A percentile compares a stretch with the other conserved stretches of the same genome.
These are phyloP conservation scores for Gynandropsis gynandra DNA, from an alignment of 345 rosid genomes.

Conservation along the genomic window DNA sequence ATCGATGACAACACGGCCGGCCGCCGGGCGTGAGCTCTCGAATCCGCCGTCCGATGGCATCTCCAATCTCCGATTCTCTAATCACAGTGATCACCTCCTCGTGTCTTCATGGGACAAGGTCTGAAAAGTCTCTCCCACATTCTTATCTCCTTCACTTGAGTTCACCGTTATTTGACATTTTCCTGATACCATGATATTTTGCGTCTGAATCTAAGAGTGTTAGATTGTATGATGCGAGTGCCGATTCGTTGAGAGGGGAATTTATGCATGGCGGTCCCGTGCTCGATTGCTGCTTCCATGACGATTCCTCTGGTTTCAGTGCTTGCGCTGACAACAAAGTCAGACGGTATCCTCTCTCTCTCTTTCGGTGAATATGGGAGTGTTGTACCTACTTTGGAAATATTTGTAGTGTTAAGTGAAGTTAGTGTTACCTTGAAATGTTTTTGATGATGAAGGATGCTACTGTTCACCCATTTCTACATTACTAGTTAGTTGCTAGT, in stretches of 20 bases:
- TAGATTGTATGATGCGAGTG: slow-evolving; percentile 72
- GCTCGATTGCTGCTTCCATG: slow-evolving; percentile 96
- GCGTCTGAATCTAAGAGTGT: slow-evolving; percentile 39
- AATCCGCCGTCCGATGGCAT: slow-evolving; percentile 90
- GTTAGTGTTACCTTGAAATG: not conserved
- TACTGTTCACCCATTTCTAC: not conserved
- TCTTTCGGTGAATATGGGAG: too few species aligned
- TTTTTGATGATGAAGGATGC: not conserved
- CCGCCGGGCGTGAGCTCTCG: slow-evolving; percentile 69
- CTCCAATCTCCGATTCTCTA: slow-evolving; percentile 90
- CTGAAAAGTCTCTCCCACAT: not conserved
- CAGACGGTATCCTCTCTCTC: slow-evolving; percentile 43
- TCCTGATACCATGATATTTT: not conserved
- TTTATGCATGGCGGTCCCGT: slow-evolving; percentile 89
- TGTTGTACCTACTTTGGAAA: not conserved
- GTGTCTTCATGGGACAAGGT: slow-evolving; percentile 99
- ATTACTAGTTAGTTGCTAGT: not conserved
- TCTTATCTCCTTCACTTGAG: not conserved
- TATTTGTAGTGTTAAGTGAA: not conserved
- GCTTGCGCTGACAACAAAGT: slow-evolving; percentile 70
- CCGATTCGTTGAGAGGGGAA: slow-evolving; percentile 72
- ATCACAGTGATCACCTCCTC: slow-evolving; percentile 86
- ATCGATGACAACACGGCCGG: too few species aligned
- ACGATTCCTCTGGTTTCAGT: slow-evolving; percentile 92
- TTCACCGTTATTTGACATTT: slow-evolving; percentile 2